Percentiles rank a stretch among this genome's conserved stretches.
These are phyloP conservation scores for Thalassiosira oceanica DNA, from an alignment of 352 stramenopile species.

Conservation along the genomic window DNA sequence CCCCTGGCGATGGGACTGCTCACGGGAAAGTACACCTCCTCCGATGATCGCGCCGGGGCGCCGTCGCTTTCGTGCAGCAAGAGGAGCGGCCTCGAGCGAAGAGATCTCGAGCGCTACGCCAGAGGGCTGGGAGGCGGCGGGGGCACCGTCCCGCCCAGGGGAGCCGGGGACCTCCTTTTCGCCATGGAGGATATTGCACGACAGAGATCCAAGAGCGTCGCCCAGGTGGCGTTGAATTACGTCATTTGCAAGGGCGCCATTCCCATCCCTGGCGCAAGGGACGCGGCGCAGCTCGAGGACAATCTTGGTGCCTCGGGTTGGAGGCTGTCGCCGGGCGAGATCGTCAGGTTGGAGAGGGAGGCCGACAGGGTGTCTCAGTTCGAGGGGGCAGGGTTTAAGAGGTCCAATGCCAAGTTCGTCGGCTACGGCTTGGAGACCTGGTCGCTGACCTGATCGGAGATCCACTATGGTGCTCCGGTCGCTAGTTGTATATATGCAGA, in stretches of 20 bases:
- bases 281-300: slow-evolving; percentile 55
- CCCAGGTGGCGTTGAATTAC: slow-evolving; percentile 82
- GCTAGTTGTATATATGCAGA: no score
- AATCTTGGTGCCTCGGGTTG: slow-evolving; percentile 70
- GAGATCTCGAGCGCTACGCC: slow-evolving; percentile 51
- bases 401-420: slow-evolving; percentile 66
- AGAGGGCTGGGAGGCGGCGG: slow-evolving; percentile 46
- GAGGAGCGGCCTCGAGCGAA: no score
- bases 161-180: slow-evolving; percentile 35
- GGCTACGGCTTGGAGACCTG: slow-evolving; percentile 65
- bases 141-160: slow-evolving; percentile 27
- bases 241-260: slow-evolving; percentile 64
- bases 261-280: slow-evolving; percentile 70
- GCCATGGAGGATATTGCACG: slow-evolving; percentile 48
- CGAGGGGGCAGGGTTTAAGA: slow-evolving; percentile 65
- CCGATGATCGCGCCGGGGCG: slow-evolving; percentile 15
- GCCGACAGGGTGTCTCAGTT: slow-evolving; percentile 52
- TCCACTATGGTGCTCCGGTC: no score
- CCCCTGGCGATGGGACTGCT: slow-evolving; percentile 81
- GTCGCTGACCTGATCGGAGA: slow-evolving; percentile 54
- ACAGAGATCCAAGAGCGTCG: slow-evolving; percentile 26
- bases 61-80: slow-evolving; percentile 55
- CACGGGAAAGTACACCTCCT: slow-evolving; percentile 39
- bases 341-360: slow-evolving; percentile 52
- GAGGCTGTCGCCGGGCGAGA: slow-evolving; percentile 51